A percentile compares a stretch with the other conserved stretches of the same genome.
phyloP scores from a whole-genome alignment of 257 asterid genomes.

The Thymus mandschuricus region DNA sequence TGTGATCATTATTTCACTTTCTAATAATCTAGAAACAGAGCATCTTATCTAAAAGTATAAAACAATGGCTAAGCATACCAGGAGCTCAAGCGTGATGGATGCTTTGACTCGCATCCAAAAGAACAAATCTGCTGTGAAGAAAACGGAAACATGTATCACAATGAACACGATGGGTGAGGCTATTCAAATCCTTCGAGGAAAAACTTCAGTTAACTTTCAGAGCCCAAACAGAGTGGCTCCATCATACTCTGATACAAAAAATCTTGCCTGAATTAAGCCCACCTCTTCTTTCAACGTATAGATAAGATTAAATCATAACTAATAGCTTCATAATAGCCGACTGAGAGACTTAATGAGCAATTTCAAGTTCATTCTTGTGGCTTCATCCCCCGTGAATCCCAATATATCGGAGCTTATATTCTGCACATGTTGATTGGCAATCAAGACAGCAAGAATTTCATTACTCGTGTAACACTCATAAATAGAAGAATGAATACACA shows the following conservation, averaged over 20 bases:
- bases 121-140: not conserved
- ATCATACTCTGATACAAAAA: constrained; percentile 11
- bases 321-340: constrained; percentile 61
- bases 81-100: not conserved
- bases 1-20: constrained; percentile 7
- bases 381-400: constrained; percentile 93
- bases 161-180: not conserved
- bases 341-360: constrained; percentile 87
- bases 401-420: constrained; percentile 82
- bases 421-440: constrained; percentile 46
- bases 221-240: constrained; percentile 20
- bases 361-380: constrained; percentile 82
- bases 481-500: constrained; percentile 16
- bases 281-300: constrained; percentile 2
- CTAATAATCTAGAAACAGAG: constrained; percentile 23
- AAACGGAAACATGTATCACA: not conserved
- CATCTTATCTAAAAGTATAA: constrained; percentile 17
- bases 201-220: constrained; percentile 12
- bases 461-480: not conserved
- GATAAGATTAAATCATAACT: not conserved
- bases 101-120: constrained; percentile 9
- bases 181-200: constrained; percentile 9
- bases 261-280: not conserved
- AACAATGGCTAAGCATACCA: constrained; percentile 4
- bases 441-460: not conserved